Evolutionary conservation across 2,329 filamentous ascomycete genomes (phyloP).

Genomic region (Triangularia setosa): DNA sequence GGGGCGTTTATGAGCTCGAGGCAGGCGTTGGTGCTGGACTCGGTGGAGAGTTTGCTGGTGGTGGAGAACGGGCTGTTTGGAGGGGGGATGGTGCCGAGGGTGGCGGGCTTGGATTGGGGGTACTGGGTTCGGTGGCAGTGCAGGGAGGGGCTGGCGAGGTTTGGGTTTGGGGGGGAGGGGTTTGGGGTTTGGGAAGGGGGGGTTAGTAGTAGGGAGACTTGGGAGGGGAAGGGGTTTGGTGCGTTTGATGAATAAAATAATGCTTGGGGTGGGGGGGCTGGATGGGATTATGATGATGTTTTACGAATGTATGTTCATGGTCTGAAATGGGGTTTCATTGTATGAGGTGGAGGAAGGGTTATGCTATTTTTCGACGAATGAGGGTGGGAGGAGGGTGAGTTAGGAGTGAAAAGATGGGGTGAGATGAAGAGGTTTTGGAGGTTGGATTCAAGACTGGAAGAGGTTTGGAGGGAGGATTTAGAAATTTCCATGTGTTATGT

Average conservation of each 20-base stretch:
- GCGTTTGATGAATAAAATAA: background rate
- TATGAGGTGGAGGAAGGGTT: background rate
- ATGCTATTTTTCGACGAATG: background rate
- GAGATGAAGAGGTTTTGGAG: too few species aligned
- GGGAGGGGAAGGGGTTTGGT: background rate
- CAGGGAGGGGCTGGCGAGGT: slow-evolving; percentile 3
- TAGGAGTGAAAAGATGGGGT: background rate
- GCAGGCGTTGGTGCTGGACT: slow-evolving; percentile 3
- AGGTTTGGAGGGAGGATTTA: background rate
- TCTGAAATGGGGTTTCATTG: background rate
- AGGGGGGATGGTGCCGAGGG: slow-evolving; percentile 2
- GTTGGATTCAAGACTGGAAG: background rate
- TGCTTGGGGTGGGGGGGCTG: background rate
- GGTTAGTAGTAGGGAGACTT: background rate
- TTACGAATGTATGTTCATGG: background rate
- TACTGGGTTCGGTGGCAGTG: slow-evolving; percentile 16
- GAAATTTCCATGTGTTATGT: background rate
- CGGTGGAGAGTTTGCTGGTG: slow-evolving; percentile 8
- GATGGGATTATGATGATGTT: background rate
- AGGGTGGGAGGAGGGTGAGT: background rate
- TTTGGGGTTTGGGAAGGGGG: background rate
- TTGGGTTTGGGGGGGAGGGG: slow-evolving; percentile 3
- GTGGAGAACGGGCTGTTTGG: slow-evolving; percentile 12
- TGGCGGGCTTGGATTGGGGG: slow-evolving; percentile 12
- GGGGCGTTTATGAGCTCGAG: background rate